Evolutionary conservation across 2,329 filamentous ascomycete genomes (phyloP).

Genomic region (Alternaria atra): DNA sequence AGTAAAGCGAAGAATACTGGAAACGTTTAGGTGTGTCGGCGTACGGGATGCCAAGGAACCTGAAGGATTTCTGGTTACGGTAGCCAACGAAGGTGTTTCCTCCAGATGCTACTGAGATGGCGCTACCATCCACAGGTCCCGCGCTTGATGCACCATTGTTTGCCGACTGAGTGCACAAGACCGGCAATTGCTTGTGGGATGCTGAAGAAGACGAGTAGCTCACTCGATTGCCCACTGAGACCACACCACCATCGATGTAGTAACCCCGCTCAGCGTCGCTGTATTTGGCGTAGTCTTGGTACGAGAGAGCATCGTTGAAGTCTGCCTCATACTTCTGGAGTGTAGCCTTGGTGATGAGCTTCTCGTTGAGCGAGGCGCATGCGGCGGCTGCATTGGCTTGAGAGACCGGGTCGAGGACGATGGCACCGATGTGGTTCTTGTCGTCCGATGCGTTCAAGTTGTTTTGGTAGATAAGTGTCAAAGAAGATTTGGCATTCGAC

Average conservation of each 20-base stretch:
- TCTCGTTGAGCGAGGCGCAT: constrained; percentile 60
- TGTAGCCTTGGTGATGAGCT: constrained; percentile 54
- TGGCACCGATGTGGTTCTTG: constrained; percentile 61
- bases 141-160: constrained; percentile 46
- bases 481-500: constrained; percentile 52
- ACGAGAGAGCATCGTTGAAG: constrained; percentile 57
- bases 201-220: constrained; percentile 43
- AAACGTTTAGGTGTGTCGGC: constrained; percentile 56
- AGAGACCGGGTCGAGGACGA: constrained; percentile 58
- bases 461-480: constrained; percentile 64
- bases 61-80: constrained; percentile 61
- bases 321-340: constrained; percentile 57
- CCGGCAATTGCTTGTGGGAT: constrained; percentile 50
- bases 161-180: constrained; percentile 62
- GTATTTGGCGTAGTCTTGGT: constrained; percentile 55
- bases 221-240: constrained; percentile 50
- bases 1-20: constrained; percentile 59
- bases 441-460: constrained; percentile 64
- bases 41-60: constrained; percentile 59
- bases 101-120: constrained; percentile 52
- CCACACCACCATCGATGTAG: constrained; percentile 54
- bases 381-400: constrained; percentile 52
- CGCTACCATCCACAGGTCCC: constrained; percentile 33
- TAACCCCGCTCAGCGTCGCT: constrained; percentile 51
- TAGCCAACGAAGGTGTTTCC: constrained; percentile 61